Evolutionary conservation across 441 rosid species (phyloP), one percentile per base, ranked within the genome.

Genomic region (Capsella rubella): DNA sequence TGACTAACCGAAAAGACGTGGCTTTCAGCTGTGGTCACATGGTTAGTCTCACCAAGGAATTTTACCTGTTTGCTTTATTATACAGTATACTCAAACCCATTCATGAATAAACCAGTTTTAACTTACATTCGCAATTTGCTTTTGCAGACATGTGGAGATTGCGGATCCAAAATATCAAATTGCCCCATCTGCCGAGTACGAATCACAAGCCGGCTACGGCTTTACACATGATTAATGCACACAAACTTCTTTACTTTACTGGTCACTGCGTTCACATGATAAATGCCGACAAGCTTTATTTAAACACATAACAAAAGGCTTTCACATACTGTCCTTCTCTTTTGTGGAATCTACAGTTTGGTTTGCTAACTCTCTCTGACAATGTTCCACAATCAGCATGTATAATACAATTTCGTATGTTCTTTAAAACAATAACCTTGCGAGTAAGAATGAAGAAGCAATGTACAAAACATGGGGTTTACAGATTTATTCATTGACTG

Each of bases 1-100:
- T 90, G 68, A 85, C 91, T 2, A 83, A 74, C 60, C 78, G 64
- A 27, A 88, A 89, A 73, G 84, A 90, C 72, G 65, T 86, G 86
- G 97, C 98, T 40, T 90, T 89, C 28, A 75, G 78, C 15, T 91
- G 98, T 52, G 97, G 97, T 46, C 98, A 93, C 81, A 87, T 81
- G 93, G 98, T 90, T 64, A 71, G 87, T 72, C 64, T 60, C 59
- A 46, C 70, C 29, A 12, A 67, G 3, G 31, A 34, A 25, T 35
- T 14, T 12, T 1, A 34, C 21, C 56, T 42, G 39, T 6, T 51
- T 49, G 31, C 2, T 14, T 39, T 39, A 60, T 2, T 21, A 21
- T 1, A 21, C 25, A 8, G 16, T 45, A 31, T 7, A 14, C 47
- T 47, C 10, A 50, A 67, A 32, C 60, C n/a, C 5, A 18, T 25